Conservation (phyloP, 208 protist genomes). For the Crithidia mellificae region DNA sequence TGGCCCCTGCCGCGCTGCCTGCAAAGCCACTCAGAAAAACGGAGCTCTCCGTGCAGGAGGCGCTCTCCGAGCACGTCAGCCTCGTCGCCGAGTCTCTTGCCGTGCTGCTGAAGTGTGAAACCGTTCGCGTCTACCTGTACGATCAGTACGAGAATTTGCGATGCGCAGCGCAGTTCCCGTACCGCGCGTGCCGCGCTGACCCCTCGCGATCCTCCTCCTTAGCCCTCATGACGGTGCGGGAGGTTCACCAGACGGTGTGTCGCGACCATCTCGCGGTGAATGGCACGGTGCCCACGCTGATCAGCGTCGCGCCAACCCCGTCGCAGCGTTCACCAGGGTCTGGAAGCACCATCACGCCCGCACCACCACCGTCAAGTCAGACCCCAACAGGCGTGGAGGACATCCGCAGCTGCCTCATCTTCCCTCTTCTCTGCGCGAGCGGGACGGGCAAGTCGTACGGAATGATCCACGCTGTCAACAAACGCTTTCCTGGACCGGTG, state of each 20-base stretch:
- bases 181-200: constrained; percentile 44
- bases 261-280: constrained; percentile 76
- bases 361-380: background rate
- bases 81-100: constrained; percentile 83
- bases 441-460: constrained; percentile 45
- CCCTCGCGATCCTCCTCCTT: constrained; percentile 71
- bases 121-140: constrained; percentile 88
- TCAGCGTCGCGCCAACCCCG: constrained; percentile 34
- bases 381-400: constrained; percentile 56
- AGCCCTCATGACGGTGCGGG: constrained; percentile 80
- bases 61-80: constrained; percentile 49
- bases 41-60: constrained; percentile 12
- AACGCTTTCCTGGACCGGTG: constrained; percentile 38
- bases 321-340: constrained; percentile 36
- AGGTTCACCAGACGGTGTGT: constrained; percentile 80
- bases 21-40: background rate
- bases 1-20: background rate
- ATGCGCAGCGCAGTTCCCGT: constrained; percentile 71
- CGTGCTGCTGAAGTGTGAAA: constrained; percentile 74
- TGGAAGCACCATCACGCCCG: constrained; percentile 13
- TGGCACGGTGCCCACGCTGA: constrained; percentile 39
- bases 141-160: constrained; percentile 73
- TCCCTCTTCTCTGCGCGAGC: constrained; percentile 65
- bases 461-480: constrained; percentile 91
- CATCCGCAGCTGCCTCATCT: constrained; percentile 84